A percentile compares a stretch with the other conserved stretches of the same genome.
These are phyloP conservation scores for Xanthoceras sorbifolium DNA, from an alignment of 345 rosid species.

Conservation along the genomic window DNA sequence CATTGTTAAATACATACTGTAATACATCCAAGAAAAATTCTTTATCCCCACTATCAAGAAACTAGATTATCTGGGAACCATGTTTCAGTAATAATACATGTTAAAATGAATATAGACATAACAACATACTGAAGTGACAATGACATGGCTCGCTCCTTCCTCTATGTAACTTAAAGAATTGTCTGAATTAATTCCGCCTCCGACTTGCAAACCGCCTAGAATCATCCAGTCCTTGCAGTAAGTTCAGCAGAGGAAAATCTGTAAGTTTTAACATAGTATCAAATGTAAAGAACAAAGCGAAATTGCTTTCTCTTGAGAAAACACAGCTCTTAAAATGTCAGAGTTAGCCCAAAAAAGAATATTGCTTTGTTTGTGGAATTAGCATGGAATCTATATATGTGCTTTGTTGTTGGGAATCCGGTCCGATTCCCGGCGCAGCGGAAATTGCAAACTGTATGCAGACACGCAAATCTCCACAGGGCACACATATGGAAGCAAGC, in stretches of 20 bases:
- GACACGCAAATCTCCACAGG: too few species aligned
- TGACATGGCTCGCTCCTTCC: constrained; percentile 96
- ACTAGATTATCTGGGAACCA: constrained; percentile 7
- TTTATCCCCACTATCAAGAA: not conserved
- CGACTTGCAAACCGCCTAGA: constrained; percentile 95
- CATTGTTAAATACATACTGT: constrained; percentile 93
- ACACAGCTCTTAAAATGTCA: not conserved
- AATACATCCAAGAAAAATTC: constrained; percentile 9
- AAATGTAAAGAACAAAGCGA: constrained; percentile 20
- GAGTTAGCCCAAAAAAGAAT: not conserved
- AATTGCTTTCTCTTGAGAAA: constrained; percentile 7
- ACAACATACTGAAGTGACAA: constrained; percentile 83
- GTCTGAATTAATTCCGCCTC: constrained; percentile 82
- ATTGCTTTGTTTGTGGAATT: not conserved
- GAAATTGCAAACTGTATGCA: too few species aligned
- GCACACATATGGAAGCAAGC: too few species aligned
- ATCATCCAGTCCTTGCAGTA: constrained; percentile 47
- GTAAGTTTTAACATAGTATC: constrained; percentile 42
- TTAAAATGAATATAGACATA: not conserved
- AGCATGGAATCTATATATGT: not conserved
- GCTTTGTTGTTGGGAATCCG: not conserved
- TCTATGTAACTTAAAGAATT: constrained; percentile 71
- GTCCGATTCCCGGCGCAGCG: too few species aligned
- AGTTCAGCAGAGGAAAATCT: constrained; percentile 52
- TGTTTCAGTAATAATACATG: not conserved